Base-by-base conservation (phyloP, 225 moss, liverwort and hornwort species). In the Polytrichum formosum region DNA sequence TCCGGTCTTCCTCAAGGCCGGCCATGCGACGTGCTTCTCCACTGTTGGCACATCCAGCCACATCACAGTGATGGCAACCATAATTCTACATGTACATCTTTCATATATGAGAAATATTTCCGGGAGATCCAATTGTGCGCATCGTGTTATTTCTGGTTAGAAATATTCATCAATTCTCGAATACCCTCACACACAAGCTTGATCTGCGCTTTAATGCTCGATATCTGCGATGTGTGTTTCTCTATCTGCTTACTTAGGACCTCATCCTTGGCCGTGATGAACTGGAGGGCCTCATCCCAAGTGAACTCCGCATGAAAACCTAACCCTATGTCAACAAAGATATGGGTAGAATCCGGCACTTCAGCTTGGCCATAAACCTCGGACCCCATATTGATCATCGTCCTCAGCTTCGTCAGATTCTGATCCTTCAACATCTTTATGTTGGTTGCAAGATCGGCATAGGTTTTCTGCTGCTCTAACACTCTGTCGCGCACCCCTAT, bases 331-430 rank as follows among this genome's bases (percentile, higher is more conserved):
- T 46, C 46, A 46, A 98, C 94, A 6, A 86, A 91, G 26, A 98
- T 90, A 16, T 73, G 79, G 1, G 97, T 87, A 1, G 91, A 76
- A 74, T 98, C 92, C 0, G 83, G 88, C 83, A 92, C 97, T 64
- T 94, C 97, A 18, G 94, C 97, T 78, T 94, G 92, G 0, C 77
- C 91, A 63, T 98, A 98, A 18, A 98, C 84, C 72, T 98, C 94
- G 9, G 90, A 92, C 54, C 97, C 97, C 64, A 94, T 71, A 75
- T 94, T 98, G 67, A 98, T 84, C 92, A 98, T 92, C 55, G 90
- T 87, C 75, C 90, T 82, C 67, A 94, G 23, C 31, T 88, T 91
- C 35, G 85, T 91, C 69, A 84, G 28, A 5, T 78, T 88, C 74
- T 88, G 90, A 53, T 88, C 84, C 74, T 94, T 83, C 79, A 98